Conservation (phyloP, 1,284 basidiomycete genomes). For the Puccinia triticina region DNA sequence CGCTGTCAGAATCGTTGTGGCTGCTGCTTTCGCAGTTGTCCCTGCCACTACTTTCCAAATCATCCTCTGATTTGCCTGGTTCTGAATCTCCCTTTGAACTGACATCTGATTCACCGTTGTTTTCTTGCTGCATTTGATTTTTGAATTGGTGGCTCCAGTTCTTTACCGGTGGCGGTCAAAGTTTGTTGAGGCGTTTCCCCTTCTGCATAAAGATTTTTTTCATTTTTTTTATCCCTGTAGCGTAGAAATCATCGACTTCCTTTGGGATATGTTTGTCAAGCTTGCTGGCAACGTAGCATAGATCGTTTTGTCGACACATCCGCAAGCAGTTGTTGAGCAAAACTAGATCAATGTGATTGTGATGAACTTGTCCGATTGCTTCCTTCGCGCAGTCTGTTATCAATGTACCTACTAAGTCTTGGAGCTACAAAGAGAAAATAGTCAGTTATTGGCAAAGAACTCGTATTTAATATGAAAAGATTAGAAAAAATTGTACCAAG, state of each 20-base stretch:
- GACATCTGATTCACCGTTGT: background rate
- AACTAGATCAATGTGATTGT: background rate
- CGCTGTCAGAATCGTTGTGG: no score
- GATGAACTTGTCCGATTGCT: background rate
- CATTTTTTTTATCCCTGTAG: background rate
- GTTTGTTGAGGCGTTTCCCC: background rate
- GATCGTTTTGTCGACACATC: background rate
- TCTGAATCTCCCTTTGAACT: background rate
- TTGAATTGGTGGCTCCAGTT: background rate
- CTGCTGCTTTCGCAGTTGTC: background rate
- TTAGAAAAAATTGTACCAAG: no score
- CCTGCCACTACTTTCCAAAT: background rate
- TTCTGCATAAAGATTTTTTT: background rate
- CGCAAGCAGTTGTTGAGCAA: background rate
- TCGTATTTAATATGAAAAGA: background rate
- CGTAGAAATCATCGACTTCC: background rate
- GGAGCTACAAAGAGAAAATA: background rate
- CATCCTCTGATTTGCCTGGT: background rate
- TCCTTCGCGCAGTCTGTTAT: background rate
- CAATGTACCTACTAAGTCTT: background rate
- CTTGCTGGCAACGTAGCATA: background rate
- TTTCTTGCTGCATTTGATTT: no score
- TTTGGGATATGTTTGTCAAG: background rate
- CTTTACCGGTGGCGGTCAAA: background rate
- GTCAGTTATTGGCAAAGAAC: no score